Evolutionary conservation across 352 stramenopile species (phyloP).

Genomic region (Phytophthora fragariae): DNA sequence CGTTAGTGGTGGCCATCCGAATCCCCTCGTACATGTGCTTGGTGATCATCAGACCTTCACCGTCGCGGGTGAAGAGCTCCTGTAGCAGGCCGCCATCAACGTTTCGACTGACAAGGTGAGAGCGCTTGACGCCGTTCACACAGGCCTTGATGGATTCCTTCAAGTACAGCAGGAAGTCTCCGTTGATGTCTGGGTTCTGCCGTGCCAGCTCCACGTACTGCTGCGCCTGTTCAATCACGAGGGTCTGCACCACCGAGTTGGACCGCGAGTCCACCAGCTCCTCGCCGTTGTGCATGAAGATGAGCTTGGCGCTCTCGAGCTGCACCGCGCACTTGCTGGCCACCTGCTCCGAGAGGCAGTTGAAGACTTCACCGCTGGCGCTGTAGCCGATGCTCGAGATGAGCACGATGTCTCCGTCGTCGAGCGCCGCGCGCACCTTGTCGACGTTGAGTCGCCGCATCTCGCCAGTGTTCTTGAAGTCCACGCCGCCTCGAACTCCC

Average conservation of each 20-base stretch:
- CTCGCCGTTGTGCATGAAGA: slow-evolving; percentile 91
- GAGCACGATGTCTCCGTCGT: slow-evolving; percentile 96
- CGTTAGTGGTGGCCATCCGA: slow-evolving; percentile 90
- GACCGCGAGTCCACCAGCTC: slow-evolving; percentile 86
- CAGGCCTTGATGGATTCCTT: slow-evolving; percentile 88
- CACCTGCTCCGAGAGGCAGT: slow-evolving; percentile 90
- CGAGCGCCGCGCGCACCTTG: slow-evolving; percentile 92
- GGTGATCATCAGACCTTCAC: slow-evolving; percentile 96
- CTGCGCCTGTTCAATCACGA: slow-evolving; percentile 84
- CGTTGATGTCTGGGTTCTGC: slow-evolving; percentile 65
- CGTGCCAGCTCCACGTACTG: slow-evolving; percentile 80
- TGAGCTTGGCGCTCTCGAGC: slow-evolving; percentile 86
- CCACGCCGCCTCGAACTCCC: slow-evolving; percentile 85
- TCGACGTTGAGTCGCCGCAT: slow-evolving; percentile 94
- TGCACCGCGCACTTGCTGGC: slow-evolving; percentile 89
- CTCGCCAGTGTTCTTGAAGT: slow-evolving; percentile 94
- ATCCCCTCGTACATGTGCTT: slow-evolving; percentile 98
- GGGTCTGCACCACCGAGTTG: slow-evolving; percentile 79
- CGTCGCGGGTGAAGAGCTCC: slow-evolving; percentile 98
- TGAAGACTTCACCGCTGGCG: slow-evolving; percentile 94
- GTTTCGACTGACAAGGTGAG: slow-evolving; percentile 87
- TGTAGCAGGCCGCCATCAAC: slow-evolving; percentile 93
- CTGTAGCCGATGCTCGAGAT: slow-evolving; percentile 97
- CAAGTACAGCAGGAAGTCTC: slow-evolving; percentile 85
- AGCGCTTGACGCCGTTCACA: slow-evolving; percentile 85